A percentile compares a stretch with the other conserved stretches of the same genome.
Evolutionary conservation across 768 basidiomycete genomes (phyloP).

Genomic region (Amanita inopinata): DNA sequence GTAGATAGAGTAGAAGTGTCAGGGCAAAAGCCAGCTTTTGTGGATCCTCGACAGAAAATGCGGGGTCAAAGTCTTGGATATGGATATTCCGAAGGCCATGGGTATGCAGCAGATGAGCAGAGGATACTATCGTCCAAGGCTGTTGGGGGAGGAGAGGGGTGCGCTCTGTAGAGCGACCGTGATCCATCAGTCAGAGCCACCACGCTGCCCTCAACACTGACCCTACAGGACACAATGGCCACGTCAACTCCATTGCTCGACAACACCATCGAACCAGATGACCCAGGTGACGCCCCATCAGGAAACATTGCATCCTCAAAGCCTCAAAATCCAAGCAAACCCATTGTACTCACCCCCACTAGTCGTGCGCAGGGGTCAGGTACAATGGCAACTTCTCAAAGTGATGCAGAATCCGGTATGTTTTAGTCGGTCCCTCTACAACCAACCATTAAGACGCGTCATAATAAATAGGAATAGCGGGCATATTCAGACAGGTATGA

Average conservation of each 20-base stretch:
- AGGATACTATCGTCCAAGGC: slow-evolving; percentile 4
- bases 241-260: slow-evolving; percentile 56
- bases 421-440: slow-evolving; percentile 7
- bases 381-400: slow-evolving; percentile 42
- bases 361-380: slow-evolving; percentile 25
- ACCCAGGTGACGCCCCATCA: slow-evolving; percentile 30
- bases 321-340: slow-evolving; percentile 21
- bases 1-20: slow-evolving; percentile 25
- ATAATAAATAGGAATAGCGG: slow-evolving; percentile 44
- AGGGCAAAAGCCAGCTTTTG: slow-evolving; percentile 4
- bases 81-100: slow-evolving; percentile 5
- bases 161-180: neutral
- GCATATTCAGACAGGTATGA: slow-evolving; percentile 67
- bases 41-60: slow-evolving; percentile 6
- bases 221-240: slow-evolving; percentile 34
- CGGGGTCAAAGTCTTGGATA: slow-evolving; percentile 3
- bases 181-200: neutral
- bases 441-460: slow-evolving; percentile 6
- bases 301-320: slow-evolving; percentile 26
- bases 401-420: slow-evolving; percentile 73
- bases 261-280: slow-evolving; percentile 85
- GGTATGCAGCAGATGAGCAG: slow-evolving; percentile 2
- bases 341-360: slow-evolving; percentile 52
- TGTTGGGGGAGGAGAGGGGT: slow-evolving; percentile 6
- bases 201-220: neutral